These are phyloP conservation scores for Cytospora paraplurivora DNA, from an alignment of 2,329 filamentous ascomycete species.

Conservation along the genomic window DNA sequence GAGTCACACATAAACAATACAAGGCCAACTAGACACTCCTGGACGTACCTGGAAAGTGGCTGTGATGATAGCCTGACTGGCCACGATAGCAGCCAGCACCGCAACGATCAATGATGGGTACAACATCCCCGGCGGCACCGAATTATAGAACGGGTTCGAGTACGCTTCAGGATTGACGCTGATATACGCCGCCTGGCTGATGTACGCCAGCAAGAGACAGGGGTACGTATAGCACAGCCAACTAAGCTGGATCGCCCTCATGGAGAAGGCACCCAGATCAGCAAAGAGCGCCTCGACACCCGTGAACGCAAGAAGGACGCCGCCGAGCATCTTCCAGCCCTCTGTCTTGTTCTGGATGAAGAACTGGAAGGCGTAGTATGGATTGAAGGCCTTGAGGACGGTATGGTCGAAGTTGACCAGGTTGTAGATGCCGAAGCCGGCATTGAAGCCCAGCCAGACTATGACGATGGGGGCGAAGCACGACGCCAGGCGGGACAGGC, in stretches of 20 bases:
- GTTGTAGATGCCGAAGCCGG: constrained; percentile 64
- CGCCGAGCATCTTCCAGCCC: constrained; percentile 66
- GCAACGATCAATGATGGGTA: constrained; percentile 69
- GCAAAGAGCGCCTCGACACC: constrained; percentile 76
- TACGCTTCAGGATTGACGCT: constrained; percentile 57
- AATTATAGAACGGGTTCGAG: constrained; percentile 72
- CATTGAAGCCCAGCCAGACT: constrained; percentile 65
- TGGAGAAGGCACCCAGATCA: constrained; percentile 72
- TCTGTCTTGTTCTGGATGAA: constrained; percentile 58
- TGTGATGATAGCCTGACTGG: constrained; percentile 76
- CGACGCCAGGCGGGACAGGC: constrained; percentile 59
- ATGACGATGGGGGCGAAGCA: constrained; percentile 67
- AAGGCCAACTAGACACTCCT: too few species aligned
- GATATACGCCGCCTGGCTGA: constrained; percentile 73
- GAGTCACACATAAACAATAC: too few species aligned
- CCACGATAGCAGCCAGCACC: constrained; percentile 70
- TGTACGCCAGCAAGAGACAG: constrained; percentile 63
- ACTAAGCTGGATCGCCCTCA: constrained; percentile 67
- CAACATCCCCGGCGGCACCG: constrained; percentile 65
- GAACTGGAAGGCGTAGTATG: constrained; percentile 61
- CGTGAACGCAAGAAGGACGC: constrained; percentile 73
- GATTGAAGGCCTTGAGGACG: constrained; percentile 57
- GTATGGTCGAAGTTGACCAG: constrained; percentile 52
- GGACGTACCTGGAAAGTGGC: constrained; percentile 61
- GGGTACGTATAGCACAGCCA: constrained; percentile 71